These are phyloP conservation scores for Arthrinium phaeospermum DNA, from an alignment of 2,329 filamentous ascomycete species.

Conservation along the genomic window DNA sequence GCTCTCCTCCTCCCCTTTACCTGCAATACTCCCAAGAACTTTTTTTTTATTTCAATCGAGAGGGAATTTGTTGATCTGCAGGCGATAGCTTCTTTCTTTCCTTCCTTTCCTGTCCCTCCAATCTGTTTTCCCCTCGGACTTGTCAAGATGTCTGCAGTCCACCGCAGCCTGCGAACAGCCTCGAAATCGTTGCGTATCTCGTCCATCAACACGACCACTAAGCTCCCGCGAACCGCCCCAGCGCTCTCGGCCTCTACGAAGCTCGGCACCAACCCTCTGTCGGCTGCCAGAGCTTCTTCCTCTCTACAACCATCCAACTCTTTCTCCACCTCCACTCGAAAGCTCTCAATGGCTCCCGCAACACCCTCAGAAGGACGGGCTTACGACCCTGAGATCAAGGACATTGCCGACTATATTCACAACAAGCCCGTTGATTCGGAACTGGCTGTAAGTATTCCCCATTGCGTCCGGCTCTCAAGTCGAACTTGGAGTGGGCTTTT, in stretches of 20 bases:
- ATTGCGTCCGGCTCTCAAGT: background rate
- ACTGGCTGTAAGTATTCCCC: slow-evolving; percentile 74
- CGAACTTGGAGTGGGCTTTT: background rate
- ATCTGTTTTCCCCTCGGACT: background rate
- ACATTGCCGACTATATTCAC: slow-evolving; percentile 95
- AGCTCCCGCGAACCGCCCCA: slow-evolving; percentile 42
- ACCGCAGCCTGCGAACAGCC: slow-evolving; percentile 59
- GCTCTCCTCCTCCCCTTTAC: background rate
- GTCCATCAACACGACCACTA: slow-evolving; percentile 32
- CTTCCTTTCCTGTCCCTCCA: too few relatives aligned
- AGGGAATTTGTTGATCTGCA: background rate
- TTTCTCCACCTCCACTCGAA: slow-evolving; percentile 57
- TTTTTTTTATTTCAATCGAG: background rate
- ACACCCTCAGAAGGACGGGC: slow-evolving; percentile 59
- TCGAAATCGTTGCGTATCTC: slow-evolving; percentile 59
- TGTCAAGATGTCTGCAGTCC: slow-evolving; percentile 58
- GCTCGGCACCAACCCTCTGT: slow-evolving; percentile 32
- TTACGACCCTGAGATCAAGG: slow-evolving; percentile 91
- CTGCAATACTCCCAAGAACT: background rate
- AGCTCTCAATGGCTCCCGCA: slow-evolving; percentile 55
- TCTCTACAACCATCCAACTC: slow-evolving; percentile 36
- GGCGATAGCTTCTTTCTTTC: background rate
- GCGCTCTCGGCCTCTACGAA: slow-evolving; percentile 34
- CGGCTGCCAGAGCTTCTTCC: slow-evolving; percentile 40
- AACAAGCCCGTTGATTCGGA: slow-evolving; percentile 90